Base-by-base conservation (phyloP, 2,329 filamentous ascomycete species). In the Pseudogymnoascus sp. region DNA sequence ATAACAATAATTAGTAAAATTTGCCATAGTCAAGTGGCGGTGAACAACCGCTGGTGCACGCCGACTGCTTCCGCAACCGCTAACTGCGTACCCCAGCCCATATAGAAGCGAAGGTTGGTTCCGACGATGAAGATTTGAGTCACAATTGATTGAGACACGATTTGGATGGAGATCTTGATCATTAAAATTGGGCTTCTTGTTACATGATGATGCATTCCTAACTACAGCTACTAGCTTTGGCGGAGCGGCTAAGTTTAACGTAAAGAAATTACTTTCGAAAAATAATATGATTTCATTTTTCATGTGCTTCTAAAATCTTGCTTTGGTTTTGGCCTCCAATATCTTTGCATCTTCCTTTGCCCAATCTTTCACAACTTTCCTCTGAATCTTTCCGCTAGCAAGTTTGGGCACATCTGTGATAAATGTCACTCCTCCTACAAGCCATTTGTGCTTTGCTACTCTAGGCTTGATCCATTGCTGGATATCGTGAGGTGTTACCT, bases 321-420 rank as follows among this genome's bases (percentile, higher is more conserved):
- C 62, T 53, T 65, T 66, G n/a, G 59, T 59, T 33, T 38, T 62
- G n/a, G 28, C 14, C 61, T 68, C 66, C 16, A 76, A 69, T 42
- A 67, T 71, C 59, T 74, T 67, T 3, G 78, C 79, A 71, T 85
- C 82, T 63, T 74, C 74, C 73, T 82, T 83, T 7, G 82, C 78
- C 81, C 81, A 84, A 40, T 84, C 80, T 67, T 79, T 79, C 74
- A 85, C 75, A 5, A 79, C 70, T 68, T 83, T 84, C 59, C 82
- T 75, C 70, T 81, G 76, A 60, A 85, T 84, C 75, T 85, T 85
- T 12, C 83, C 83, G 65, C 78, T 81, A 8, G 80, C 78, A 50
- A 84, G 73, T 70, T 83, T 84, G 0, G 83, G 82, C 62, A 85
- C 79, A 66, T 80, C 80, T 59, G 83, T 78, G 8, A 84, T 76